Conservation (phyloP, 2,329 filamentous ascomycete species). For the Ceratocystis ficicola region DNA sequence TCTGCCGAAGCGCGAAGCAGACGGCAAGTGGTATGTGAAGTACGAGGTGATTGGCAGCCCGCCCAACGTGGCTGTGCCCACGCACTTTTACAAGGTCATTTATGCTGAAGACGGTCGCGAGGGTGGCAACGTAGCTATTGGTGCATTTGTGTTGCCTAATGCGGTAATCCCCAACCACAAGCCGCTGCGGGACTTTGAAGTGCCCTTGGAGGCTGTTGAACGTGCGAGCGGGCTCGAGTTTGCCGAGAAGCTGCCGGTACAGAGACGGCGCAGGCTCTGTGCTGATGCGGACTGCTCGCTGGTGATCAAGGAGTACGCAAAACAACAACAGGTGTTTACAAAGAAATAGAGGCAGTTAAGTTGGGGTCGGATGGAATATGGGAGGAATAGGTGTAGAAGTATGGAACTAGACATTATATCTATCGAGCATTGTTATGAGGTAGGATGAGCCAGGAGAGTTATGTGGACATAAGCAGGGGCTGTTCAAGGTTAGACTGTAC, state of each 20-base stretch:
- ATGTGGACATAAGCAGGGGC: background rate
- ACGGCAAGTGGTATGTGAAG: slow-evolving; percentile 88
- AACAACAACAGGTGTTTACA: slow-evolving; percentile 47
- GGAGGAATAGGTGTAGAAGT: background rate
- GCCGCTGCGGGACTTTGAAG: slow-evolving; percentile 82
- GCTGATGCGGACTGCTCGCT: slow-evolving; percentile 75
- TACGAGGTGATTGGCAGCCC: slow-evolving; percentile 95
- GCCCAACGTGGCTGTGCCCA: slow-evolving; percentile 88
- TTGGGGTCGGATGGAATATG: background rate
- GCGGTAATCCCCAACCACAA: slow-evolving; percentile 77
- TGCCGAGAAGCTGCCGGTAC: slow-evolving; percentile 60
- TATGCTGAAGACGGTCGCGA: slow-evolving; percentile 72
- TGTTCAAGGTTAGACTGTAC: too few species aligned
- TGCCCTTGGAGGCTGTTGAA: slow-evolving; percentile 85
- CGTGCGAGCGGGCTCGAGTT: slow-evolving; percentile 87
- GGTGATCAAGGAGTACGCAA: slow-evolving; percentile 65
- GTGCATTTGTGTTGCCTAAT: slow-evolving; percentile 91
- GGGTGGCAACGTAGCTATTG: slow-evolving; percentile 69
- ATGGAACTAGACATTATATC: slow-evolving; percentile 2
- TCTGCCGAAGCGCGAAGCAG: slow-evolving; percentile 68
- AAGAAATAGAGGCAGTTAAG: slow-evolving; percentile 28
- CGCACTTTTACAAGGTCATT: slow-evolving; percentile 98
- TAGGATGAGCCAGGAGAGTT: background rate
- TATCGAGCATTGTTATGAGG: slow-evolving; percentile 5
- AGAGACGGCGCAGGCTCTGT: slow-evolving; percentile 68